phyloP scores from a whole-genome alignment of 2,329 filamentous ascomycete species.

The Calonectria hongkongensis region DNA sequence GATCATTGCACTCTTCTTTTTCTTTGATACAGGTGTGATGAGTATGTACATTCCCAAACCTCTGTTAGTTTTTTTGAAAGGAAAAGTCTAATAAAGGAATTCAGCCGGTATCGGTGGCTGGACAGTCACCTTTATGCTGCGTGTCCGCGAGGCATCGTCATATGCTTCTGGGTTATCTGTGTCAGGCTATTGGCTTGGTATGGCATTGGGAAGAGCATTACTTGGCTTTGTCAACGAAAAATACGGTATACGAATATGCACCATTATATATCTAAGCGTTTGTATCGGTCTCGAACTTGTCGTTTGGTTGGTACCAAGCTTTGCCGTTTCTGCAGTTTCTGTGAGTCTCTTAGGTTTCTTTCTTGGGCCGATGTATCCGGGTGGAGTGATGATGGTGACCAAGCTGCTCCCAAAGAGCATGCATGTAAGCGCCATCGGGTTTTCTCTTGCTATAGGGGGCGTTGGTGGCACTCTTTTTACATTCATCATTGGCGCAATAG shows the following conservation, averaged over 20 bases:
- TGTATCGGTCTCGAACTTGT: slow-evolving; percentile 80
- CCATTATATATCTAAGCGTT: slow-evolving; percentile 76
- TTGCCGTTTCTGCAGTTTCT: slow-evolving; percentile 83
- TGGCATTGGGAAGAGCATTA: slow-evolving; percentile 82
- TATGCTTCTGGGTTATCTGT: slow-evolving; percentile 85
- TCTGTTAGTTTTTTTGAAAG: too few species aligned
- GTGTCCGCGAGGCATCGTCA: slow-evolving; percentile 77
- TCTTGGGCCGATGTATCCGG: slow-evolving; percentile 85
- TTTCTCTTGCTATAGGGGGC: slow-evolving; percentile 85
- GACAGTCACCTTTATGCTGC: slow-evolving; percentile 90
- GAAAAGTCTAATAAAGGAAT: not conserved
- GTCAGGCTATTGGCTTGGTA: slow-evolving; percentile 88
- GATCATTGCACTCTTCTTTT: slow-evolving; percentile 23
- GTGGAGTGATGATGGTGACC: slow-evolving; percentile 81
- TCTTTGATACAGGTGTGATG: slow-evolving; percentile 21
- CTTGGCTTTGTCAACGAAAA: slow-evolving; percentile 84
- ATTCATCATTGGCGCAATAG: slow-evolving; percentile 80
- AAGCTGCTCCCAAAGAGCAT: slow-evolving; percentile 81
- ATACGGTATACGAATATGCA: slow-evolving; percentile 81
- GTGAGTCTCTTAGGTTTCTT: slow-evolving; percentile 86
- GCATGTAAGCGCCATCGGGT: slow-evolving; percentile 87
- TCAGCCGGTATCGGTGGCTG: slow-evolving; percentile 70
- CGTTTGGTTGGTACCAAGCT: slow-evolving; percentile 88
- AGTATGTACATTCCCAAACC: not conserved
- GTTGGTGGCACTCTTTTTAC: slow-evolving; percentile 80